Evolutionary conservation across 2,329 filamentous ascomycete species (phyloP), one percentile per base, ranked within the genome.

Genomic region (Sodiomyces alkalinus): DNA sequence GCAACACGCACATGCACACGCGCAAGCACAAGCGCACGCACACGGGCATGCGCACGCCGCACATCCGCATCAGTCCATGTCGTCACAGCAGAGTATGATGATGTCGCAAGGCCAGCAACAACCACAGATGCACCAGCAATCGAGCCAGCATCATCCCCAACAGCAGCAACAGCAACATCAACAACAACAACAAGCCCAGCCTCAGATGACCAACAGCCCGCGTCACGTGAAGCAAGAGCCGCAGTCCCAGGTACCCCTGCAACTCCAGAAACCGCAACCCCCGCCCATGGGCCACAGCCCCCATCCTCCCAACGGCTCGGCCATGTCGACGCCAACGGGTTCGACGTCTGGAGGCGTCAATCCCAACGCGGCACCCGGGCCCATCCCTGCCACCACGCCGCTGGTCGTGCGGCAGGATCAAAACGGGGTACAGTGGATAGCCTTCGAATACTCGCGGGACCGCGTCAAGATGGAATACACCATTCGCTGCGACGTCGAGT

Each of bases 391-490:
- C 1, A 98, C 90, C 3, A 96, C 90, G 0, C 90, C 90, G 0
- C 62, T 94, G 7, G 86, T 96, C 7, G 87, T 96, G 15, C 67
- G 86, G 40, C 87, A 96, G 53, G 90, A 96, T 44, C 80, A 82
- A 46, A 96, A 93, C 41, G 90, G 90, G 7, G 87, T 96, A 6
- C 90, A 96, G 53, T 96, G 90, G 90, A 96, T 96, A 45, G 85
- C 85, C 1, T 98, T 96, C 37, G 90, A 98, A 52, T 98, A 98
- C 51, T 96, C 87, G 8, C 74, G 87, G 35, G 87, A 98, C 48
- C 70, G 87, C 25, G 86, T 96, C 41, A 98, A 98, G 71, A 93
- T 96, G 85, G 86, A 96, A 55, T 98, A 98, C 57, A 94, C 86
- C 1, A 98, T 98, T 44, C 78, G 90, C 29, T 96, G 90, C 51